These are phyloP conservation scores for Zopfochytrium polystomum DNA, from an alignment of 371 early-diverging fungal species.

Conservation along the genomic window DNA sequence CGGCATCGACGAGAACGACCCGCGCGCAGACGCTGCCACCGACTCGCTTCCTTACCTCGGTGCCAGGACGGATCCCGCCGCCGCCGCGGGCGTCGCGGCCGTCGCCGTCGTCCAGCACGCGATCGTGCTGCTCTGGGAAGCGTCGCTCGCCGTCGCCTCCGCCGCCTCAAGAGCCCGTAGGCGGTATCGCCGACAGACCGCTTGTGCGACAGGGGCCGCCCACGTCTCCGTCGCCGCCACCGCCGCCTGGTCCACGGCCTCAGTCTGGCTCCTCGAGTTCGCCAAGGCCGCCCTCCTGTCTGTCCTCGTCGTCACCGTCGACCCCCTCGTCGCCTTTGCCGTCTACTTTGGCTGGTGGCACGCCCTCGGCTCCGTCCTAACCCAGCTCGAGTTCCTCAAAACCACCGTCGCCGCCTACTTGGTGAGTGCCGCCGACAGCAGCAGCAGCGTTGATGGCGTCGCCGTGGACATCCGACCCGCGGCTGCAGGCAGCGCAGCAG, in stretches of 20 bases:
- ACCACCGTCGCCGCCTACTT: neutral
- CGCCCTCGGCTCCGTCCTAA: slow-evolving; percentile 19
- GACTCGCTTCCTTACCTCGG: no score
- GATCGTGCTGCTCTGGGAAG: no score
- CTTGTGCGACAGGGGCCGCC: neutral
- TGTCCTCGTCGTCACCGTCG: slow-evolving; percentile 15
- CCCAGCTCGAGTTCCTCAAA: slow-evolving; percentile 23
- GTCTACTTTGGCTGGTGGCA: slow-evolving; percentile 35
- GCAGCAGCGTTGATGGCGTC: neutral
- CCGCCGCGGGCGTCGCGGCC: no score
- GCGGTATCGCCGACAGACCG: neutral
- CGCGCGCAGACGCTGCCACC: no score
- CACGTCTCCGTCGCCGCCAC: no score
- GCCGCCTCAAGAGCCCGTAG: slow-evolving; percentile 3
- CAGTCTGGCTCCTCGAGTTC: slow-evolving; percentile 15
- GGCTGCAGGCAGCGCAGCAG: neutral
- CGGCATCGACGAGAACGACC: no score
- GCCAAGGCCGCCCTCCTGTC: slow-evolving; percentile 10
- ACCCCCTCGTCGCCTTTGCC: slow-evolving; percentile 31
- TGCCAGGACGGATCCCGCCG: no score
- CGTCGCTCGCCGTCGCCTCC: no score
- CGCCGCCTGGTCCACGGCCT: no score
- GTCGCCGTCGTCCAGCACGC: no score
- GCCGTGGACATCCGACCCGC: no score
- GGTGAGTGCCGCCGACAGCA: neutral